These are phyloP conservation scores for Ascomycota sp. DNA, from an alignment of 2,329 filamentous ascomycete species.

Conservation along the genomic window DNA sequence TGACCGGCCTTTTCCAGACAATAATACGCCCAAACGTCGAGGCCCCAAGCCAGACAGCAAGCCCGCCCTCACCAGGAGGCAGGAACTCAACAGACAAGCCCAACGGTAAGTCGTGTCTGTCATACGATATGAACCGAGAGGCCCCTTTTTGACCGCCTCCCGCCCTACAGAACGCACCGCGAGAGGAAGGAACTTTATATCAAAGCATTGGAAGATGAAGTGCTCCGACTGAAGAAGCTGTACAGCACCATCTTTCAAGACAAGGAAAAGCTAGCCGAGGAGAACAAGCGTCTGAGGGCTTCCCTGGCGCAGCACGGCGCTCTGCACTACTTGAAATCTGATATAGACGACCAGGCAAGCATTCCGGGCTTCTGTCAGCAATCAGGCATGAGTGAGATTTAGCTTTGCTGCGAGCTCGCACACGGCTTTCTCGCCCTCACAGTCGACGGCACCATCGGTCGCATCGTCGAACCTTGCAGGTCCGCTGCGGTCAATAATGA, in stretches of 20 bases:
- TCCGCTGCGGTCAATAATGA: slow-evolving; percentile 9
- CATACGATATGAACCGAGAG: not conserved
- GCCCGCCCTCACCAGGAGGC: slow-evolving; percentile 73
- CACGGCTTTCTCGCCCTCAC: slow-evolving; percentile 25
- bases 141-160: not conserved
- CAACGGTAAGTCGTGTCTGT: slow-evolving; percentile 50
- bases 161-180: slow-evolving; percentile 56
- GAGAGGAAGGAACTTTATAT: slow-evolving; percentile 95
- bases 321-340: slow-evolving; percentile 9
- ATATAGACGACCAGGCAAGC: slow-evolving; percentile 21
- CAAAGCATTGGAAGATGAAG: slow-evolving; percentile 79
- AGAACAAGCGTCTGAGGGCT: slow-evolving; percentile 55
- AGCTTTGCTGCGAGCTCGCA: slow-evolving; percentile 34
- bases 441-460: slow-evolving; percentile 19
- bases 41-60: slow-evolving; percentile 95
- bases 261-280: slow-evolving; percentile 53
- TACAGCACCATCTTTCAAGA: slow-evolving; percentile 55
- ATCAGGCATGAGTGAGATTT: slow-evolving; percentile 33
- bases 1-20: slow-evolving; percentile 42
- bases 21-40: slow-evolving; percentile 67
- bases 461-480: slow-evolving; percentile 13
- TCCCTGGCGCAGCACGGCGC: slow-evolving; percentile 34
- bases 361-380: slow-evolving; percentile 23
- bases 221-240: slow-evolving; percentile 73
- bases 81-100: slow-evolving; percentile 87